Conservation (phyloP, 1,284 basidiomycete genomes). For the Cryptococcus depauperatus region DNA sequence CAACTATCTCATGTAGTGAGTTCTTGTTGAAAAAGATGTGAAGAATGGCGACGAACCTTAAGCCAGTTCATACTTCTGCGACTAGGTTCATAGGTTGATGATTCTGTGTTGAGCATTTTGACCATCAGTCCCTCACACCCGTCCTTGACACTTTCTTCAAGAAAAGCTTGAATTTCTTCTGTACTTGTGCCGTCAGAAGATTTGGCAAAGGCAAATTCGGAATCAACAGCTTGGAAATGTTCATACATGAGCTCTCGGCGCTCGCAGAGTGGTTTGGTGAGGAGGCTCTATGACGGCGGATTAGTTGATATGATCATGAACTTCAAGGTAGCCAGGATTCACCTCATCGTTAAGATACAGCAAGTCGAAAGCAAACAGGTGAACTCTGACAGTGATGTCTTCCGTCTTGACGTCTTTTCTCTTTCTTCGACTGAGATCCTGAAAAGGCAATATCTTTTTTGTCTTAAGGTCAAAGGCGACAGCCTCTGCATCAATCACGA, state of each 20-base stretch:
- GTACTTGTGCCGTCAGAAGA: slow-evolving; percentile 80
- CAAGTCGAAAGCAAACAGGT: slow-evolving; percentile 53
- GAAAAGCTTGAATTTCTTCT: slow-evolving; percentile 89
- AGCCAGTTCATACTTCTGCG: slow-evolving; percentile 95
- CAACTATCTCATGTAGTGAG: slow-evolving; percentile 51
- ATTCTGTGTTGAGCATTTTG: slow-evolving; percentile 88
- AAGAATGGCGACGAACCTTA: slow-evolving; percentile 55
- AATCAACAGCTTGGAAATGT: slow-evolving; percentile 72
- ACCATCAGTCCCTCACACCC: slow-evolving; percentile 99
- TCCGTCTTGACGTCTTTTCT: slow-evolving; percentile 70
- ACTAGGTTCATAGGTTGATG: slow-evolving; percentile 91
- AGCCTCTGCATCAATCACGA: slow-evolving; percentile 76
- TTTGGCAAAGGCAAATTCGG: slow-evolving; percentile 90
- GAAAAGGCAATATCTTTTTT: slow-evolving; percentile 67
- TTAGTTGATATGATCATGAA: background rate
- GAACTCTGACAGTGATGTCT: slow-evolving; percentile 53
- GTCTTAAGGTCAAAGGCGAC: slow-evolving; percentile 64
- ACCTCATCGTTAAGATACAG: slow-evolving; percentile 53
- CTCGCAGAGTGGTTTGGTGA: slow-evolving; percentile 47
- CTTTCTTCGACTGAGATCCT: slow-evolving; percentile 75
- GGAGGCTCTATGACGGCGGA: slow-evolving; percentile 29
- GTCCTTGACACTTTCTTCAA: slow-evolving; percentile 94
- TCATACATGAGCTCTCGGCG: slow-evolving; percentile 67
- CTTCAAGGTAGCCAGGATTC: background rate
- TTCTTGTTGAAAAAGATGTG: background rate